phyloP scores from a whole-genome alignment of 139 green algal species.

The Zygnema circumcarinatum region DNA sequence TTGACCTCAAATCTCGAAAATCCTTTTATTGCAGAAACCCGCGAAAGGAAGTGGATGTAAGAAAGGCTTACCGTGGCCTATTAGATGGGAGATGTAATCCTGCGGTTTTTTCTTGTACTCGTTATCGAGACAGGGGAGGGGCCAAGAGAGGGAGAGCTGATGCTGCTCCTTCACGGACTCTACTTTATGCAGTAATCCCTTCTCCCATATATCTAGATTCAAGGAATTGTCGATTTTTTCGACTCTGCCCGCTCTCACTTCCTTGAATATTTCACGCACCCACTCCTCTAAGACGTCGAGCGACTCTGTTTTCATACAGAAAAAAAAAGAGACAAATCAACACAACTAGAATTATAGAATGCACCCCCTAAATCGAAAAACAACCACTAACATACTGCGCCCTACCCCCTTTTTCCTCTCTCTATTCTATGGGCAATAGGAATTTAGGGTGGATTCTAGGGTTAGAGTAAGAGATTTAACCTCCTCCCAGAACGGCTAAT shows the following conservation, averaged over 20 bases:
- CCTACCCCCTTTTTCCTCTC: too few relatives aligned
- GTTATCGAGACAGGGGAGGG: constrained; percentile 78
- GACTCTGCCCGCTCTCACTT: constrained; percentile 11
- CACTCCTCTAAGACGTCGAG: constrained; percentile 79
- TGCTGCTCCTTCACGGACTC: constrained; percentile 84
- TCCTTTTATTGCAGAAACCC: background rate
- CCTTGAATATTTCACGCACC: constrained; percentile 69
- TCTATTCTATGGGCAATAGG: too few relatives aligned
- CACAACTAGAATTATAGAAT: too few relatives aligned
- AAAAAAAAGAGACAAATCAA: constrained; percentile 3
- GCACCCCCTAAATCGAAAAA: too few relatives aligned
- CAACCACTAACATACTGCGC: too few relatives aligned
- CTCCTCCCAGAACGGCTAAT: constrained; percentile 87
- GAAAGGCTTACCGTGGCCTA: constrained; percentile 81
- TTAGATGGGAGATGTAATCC: constrained; percentile 89
- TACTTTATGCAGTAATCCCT: constrained; percentile 57
- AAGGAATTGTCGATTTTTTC: background rate
- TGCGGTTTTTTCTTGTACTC: constrained; percentile 85
- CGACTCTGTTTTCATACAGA: constrained; percentile 65
- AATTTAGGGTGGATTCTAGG: too few relatives aligned
- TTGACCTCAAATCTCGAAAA: background rate
- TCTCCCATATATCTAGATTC: background rate
- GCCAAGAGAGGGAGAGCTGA: constrained; percentile 78
- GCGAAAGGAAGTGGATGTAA: background rate
- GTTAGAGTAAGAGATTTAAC: too few relatives aligned